Evolutionary conservation across 352 stramenopile genomes (phyloP), one percentile per base, ranked within the genome.

Genomic region (Globisporangium barbulae): DNA sequence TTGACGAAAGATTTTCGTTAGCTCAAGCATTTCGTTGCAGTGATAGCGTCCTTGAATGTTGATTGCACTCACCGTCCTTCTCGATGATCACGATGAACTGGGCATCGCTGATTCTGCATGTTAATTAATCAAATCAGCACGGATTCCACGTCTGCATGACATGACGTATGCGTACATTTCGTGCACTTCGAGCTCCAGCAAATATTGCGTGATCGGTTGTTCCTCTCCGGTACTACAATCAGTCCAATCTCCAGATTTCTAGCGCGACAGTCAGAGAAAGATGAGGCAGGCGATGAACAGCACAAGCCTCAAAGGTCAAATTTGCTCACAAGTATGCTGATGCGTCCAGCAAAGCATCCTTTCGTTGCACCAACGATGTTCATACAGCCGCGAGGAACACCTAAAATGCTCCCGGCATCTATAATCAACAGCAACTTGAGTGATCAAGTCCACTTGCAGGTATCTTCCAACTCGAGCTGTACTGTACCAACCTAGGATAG

Each of bases 41-140:
- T 35, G 19, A 19, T 28, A 22, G 1, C 39, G 2, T 15, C 28
- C n/a, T 3, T 2, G 19, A 12, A 0, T 39, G 62, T n/a, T 9
- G 49, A 61, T 25, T 69, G 22, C 33, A 35, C 61, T 37, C 9
- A 95, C 96, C 94, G 53, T 98, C 96, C 70, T 98, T 98, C 70
- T 98, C 96, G 42, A 98, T 79, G 3, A 98, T 89, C 6, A 98
- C 52, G 61, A 98, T 98, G 62, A 70, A 97, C 42, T 76, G 74
- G 25, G 94, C 91, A 60, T 89, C 73, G 52, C 79, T 91, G 62
- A 61, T 58, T 13, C 86, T 95, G 45, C n/a, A 37, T 28, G 21
- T 7, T n/a, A 22, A 39, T 3, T 54, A 30, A 13, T 48, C 6
- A 15, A 33, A 54, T 22, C 19, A 39, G 5, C 19, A 42, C n/a